Conservation (phyloP, 1,284 basidiomycete species). For the Abortiporus biennis region DNA sequence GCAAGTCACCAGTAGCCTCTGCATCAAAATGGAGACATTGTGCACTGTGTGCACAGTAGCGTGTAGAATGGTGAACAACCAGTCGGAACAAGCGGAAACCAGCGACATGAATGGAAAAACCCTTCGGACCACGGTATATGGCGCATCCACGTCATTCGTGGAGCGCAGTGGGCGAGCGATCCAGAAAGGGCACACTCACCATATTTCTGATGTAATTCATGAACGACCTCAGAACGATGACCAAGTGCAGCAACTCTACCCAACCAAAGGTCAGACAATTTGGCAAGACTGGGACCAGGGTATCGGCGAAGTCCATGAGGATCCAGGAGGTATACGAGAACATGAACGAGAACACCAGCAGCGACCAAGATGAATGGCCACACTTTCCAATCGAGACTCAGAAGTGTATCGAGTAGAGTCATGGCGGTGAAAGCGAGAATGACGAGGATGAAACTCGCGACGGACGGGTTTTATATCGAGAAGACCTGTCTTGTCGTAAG, state of each 20-base stretch:
- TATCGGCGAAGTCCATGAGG: constrained; percentile 50
- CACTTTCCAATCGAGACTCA: constrained; percentile 13
- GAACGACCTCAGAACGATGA: constrained; percentile 72
- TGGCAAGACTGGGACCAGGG: constrained; percentile 74
- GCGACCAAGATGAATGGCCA: constrained; percentile 19
- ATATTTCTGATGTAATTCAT: constrained; percentile 71
- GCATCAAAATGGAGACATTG: too few relatives aligned
- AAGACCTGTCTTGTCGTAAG: too few relatives aligned
- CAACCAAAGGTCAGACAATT: constrained; percentile 77
- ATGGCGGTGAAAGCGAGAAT: too few relatives aligned
- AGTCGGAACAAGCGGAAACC: too few relatives aligned
- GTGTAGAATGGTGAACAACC: too few relatives aligned
- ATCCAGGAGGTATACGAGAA: constrained; percentile 57
- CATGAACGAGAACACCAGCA: constrained; percentile 38
- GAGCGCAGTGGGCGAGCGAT: neutral
- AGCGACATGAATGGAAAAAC: too few relatives aligned
- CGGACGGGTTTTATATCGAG: too few relatives aligned
- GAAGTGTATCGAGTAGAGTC: constrained; percentile 9
- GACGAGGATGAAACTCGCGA: too few relatives aligned
- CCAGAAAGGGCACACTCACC: constrained; percentile 36
- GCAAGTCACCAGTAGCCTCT: neutral
- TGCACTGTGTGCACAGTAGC: too few relatives aligned
- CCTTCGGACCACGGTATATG: too few relatives aligned
- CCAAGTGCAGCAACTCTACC: constrained; percentile 60
- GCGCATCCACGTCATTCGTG: neutral